Evolutionary conservation across 139 green algal genomes (phyloP).

Genomic region (Pleodorina starrii): DNA sequence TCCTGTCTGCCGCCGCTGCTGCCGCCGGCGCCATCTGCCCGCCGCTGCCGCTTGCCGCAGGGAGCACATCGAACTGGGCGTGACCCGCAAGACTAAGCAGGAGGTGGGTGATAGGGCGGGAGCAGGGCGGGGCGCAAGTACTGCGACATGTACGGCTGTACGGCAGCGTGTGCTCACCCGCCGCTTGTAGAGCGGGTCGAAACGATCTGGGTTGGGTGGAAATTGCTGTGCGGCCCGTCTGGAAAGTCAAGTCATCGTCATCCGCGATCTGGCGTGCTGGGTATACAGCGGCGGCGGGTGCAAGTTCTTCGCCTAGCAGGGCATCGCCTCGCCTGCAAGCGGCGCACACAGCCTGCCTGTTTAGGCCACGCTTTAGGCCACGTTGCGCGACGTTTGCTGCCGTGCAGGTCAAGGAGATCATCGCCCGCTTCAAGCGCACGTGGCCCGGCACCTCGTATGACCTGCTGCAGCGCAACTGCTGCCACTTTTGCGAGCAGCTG

Average conservation of each 20-base stretch:
- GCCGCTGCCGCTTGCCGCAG: constrained; percentile 34
- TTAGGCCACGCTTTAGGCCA: too few species aligned
- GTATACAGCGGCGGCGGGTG: too few species aligned
- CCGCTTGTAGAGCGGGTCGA: too few species aligned
- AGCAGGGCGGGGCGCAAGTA: too few species aligned
- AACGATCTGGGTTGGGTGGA: too few species aligned
- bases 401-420: constrained; percentile 57
- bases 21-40: neutral
- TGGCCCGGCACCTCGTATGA: constrained; percentile 74
- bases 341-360: too few species aligned
- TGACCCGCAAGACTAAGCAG: constrained; percentile 61
- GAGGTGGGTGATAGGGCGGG: constrained; percentile 42
- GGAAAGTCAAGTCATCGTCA: neutral
- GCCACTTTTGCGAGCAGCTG: constrained; percentile 86
- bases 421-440: constrained; percentile 59
- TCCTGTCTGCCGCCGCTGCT: too few species aligned
- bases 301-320: too few species aligned
- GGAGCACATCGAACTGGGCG: constrained; percentile 76
- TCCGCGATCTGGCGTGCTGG: neutral
- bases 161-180: too few species aligned
- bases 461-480: constrained; percentile 82
- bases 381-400: too few species aligned
- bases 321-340: too few species aligned
- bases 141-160: neutral
- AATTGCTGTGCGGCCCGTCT: neutral